Evolutionary conservation across 176 grass and related monocot species (phyloP).

Genomic region (Musa beccarii): DNA sequence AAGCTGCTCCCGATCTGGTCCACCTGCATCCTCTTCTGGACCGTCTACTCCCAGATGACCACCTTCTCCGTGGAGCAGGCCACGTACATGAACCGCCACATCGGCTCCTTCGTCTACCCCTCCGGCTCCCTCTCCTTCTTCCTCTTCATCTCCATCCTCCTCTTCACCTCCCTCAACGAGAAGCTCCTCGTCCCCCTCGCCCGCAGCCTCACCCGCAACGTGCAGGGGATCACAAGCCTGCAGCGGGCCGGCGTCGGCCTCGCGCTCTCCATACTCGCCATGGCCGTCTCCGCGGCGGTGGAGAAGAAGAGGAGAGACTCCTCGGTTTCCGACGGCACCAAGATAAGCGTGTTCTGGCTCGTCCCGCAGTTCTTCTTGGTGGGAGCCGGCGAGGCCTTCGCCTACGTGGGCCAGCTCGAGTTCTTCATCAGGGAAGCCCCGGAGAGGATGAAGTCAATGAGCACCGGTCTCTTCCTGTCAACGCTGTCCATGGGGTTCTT

Average conservation of each 20-base stretch:
- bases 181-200: conserved; percentile 45
- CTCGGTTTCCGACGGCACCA: not conserved
- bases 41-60: conserved; percentile 56
- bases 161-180: conserved; percentile 64
- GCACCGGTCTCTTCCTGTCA: conserved; percentile 48
- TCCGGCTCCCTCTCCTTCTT: conserved; percentile 41
- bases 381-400: conserved; percentile 63
- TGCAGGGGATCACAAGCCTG: conserved; percentile 40
- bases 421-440: conserved; percentile 58
- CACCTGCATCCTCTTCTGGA: conserved; percentile 61
- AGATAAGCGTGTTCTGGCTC: conserved; percentile 45
- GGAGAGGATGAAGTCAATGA: conserved; percentile 67
- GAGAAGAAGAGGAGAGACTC: conserved; percentile 28
- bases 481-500: conserved; percentile 55
- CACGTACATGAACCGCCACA: conserved; percentile 37
- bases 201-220: conserved; percentile 22
- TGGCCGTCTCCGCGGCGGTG: conserved; percentile 35
- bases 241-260: conserved; percentile 47
- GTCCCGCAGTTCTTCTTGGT: conserved; percentile 52
- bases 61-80: conserved; percentile 56
- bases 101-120: conserved; percentile 30
- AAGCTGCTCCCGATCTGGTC: conserved; percentile 52
- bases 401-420: conserved; percentile 61
- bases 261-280: conserved; percentile 33
- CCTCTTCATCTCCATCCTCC: conserved; percentile 57